Percentiles rank a stretch among this genome's conserved stretches.
Conservation (phyloP, 179 eudicot species). For the Amaranthus tricolor region DNA sequence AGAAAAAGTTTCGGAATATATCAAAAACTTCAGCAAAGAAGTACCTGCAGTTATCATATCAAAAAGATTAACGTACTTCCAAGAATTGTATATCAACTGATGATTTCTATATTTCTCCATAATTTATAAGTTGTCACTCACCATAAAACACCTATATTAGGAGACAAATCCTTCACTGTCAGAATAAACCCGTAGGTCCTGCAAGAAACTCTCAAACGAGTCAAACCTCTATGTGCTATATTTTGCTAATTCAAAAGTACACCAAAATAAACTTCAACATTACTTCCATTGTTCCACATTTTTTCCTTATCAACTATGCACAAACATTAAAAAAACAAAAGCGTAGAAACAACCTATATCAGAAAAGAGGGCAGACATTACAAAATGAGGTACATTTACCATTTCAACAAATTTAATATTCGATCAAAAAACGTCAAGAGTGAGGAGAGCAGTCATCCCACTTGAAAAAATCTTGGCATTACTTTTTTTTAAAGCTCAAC, state of each 20-base stretch:
- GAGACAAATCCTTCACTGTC: conserved; percentile 84
- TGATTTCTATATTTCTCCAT: background rate
- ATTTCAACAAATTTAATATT: background rate
- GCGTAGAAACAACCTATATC: too few species aligned
- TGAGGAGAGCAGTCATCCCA: background rate
- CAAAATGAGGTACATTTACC: background rate
- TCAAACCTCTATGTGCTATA: conserved; percentile 4
- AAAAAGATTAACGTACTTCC: background rate
- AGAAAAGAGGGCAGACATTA: background rate
- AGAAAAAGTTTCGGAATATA: conserved; percentile 84
- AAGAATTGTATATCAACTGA: background rate
- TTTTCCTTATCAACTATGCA: background rate
- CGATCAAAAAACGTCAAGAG: background rate
- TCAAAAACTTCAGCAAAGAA: conserved; percentile 98
- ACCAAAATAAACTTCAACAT: background rate
- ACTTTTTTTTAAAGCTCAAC: background rate
- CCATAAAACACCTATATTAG: conserved; percentile 93
- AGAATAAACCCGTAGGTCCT: conserved; percentile 94
- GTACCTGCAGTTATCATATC: conserved; percentile 67
- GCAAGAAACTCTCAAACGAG: conserved; percentile 29
- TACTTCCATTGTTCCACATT: background rate
- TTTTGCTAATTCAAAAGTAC: background rate
- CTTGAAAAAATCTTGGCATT: too few species aligned
- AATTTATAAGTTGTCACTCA: conserved; percentile 31
- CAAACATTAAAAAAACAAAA: background rate